Base-by-base conservation (phyloP, 31 red algal genomes). In the Odonthalia washingtoniensis region DNA sequence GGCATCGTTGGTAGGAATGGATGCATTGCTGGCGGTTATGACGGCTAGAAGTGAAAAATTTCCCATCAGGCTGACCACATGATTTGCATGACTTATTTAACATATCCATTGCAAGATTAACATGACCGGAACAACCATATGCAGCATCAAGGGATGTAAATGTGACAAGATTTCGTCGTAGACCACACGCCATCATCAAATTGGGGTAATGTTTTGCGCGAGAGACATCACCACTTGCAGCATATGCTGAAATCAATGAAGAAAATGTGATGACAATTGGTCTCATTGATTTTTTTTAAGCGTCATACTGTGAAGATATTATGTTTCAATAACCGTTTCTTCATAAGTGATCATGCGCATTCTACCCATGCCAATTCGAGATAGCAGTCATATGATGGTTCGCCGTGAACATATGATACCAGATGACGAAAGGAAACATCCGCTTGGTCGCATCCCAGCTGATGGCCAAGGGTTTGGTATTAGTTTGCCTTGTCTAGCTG, bases 221-320 rank as follows among this genome's bases (percentile, higher is more conserved):
- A 3, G 86, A 68, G 32, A 87, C 70, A 46, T 88, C 91, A 17
- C 91, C 83, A 21, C 35, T 67, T 16, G 81, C 40, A 18, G 78
- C 91, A 65, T 90, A 94, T 24, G 89, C 95, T 16, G 84, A 78
- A 12, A 97, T 86, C 0, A 92, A 37, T 40, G 90, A 86, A 28
- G 90, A 92, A 44, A 72, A 92, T 2, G 90, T 92, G 1, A 92
- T 76, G n/a, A 92, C 82, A n/a, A n/a, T n/a, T n/a, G n/a, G n/a
- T n/a, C n/a, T n/a, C n/a, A n/a, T n/a, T n/a, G n/a, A n/a, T n/a
- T n/a, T n/a, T n/a, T n/a, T n/a, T n/a, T n/a, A n/a, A n/a, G n/a
- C n/a, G n/a, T n/a, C n/a, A n/a, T n/a, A n/a, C n/a, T n/a, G n/a
- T n/a, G n/a, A n/a, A n/a, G n/a, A n/a, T n/a, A 64, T 86, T 92